phyloP scores from a whole-genome alignment of 176 grass and related monocot genomes.

The Eragrostis curvula region DNA sequence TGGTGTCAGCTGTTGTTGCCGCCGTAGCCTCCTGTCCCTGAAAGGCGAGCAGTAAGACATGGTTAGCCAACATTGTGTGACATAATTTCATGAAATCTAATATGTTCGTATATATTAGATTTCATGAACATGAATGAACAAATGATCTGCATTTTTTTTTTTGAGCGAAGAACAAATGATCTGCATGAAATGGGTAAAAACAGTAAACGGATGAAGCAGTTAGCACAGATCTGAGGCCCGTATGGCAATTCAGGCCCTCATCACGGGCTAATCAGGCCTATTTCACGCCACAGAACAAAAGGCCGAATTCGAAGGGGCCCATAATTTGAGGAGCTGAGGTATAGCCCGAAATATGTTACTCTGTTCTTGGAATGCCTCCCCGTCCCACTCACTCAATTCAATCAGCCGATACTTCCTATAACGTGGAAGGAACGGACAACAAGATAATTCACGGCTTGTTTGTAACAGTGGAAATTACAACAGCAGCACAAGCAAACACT shows the following conservation, averaged over 20 bases:
- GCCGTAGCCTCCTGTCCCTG: neutral
- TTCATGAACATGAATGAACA: too few species aligned
- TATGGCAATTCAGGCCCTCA: neutral
- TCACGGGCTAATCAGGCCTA: neutral
- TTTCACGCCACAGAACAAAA: neutral
- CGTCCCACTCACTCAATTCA: too few species aligned
- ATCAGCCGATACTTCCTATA: too few species aligned
- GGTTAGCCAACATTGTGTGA: neutral
- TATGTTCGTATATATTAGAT: too few species aligned
- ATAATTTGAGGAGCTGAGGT: too few species aligned
- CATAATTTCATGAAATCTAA: neutral
- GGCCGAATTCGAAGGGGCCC: too few species aligned
- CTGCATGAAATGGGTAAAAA: neutral
- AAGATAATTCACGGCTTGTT: neutral
- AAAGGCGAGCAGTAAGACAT: neutral
- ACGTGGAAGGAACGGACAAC: too few species aligned
- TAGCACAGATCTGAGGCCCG: neutral
- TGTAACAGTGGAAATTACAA: too few species aligned
- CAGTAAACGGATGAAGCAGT: neutral
- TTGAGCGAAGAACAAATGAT: neutral
- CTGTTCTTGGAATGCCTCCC: too few species aligned
- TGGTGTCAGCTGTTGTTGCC: neutral
- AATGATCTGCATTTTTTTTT: neutral
- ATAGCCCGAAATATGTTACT: too few species aligned
- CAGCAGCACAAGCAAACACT: too few species aligned